These are phyloP conservation scores for Lasiodiplodia sp. DNA, from an alignment of 2,329 filamentous ascomycete species.

Conservation along the genomic window DNA sequence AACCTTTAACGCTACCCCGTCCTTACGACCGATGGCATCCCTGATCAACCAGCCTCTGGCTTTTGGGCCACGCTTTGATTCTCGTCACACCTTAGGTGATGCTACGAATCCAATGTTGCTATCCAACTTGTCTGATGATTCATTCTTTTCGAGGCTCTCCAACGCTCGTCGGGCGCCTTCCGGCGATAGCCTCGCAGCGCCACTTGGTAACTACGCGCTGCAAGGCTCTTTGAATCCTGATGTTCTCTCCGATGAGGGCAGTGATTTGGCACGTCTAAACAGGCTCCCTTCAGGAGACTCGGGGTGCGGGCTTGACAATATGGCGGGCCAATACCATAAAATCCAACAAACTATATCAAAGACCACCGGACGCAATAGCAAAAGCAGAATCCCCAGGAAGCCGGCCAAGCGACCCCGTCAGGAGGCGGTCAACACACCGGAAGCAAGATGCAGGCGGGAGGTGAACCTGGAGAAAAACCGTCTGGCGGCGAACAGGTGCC, in stretches of 20 bases:
- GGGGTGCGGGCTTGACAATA: background rate
- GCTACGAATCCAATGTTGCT: background rate
- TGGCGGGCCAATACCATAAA: background rate
- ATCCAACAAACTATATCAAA: background rate
- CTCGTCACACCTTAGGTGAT: background rate
- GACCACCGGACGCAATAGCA: background rate
- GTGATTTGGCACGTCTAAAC: background rate
- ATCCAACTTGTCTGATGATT: background rate
- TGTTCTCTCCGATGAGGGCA: background rate
- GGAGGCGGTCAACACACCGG: background rate
- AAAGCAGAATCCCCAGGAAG: background rate
- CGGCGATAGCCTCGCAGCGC: too few relatives aligned
- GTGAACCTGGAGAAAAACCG: constrained; percentile 71
- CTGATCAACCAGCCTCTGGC: background rate
- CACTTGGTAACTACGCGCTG: background rate
- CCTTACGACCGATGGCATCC: background rate
- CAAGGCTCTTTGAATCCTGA: background rate
- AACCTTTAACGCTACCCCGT: too few relatives aligned
- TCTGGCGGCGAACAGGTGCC: constrained; percentile 72
- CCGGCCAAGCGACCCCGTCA: too few relatives aligned
- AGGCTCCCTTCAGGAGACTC: background rate
- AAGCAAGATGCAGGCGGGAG: constrained; percentile 52
- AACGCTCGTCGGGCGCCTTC: too few relatives aligned
- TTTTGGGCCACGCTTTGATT: background rate
- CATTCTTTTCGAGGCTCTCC: background rate